Percentiles rank a stretch among this genome's conserved stretches.
Conservation (phyloP, 1,139 yeast species). For the Taphrina deformans region DNA sequence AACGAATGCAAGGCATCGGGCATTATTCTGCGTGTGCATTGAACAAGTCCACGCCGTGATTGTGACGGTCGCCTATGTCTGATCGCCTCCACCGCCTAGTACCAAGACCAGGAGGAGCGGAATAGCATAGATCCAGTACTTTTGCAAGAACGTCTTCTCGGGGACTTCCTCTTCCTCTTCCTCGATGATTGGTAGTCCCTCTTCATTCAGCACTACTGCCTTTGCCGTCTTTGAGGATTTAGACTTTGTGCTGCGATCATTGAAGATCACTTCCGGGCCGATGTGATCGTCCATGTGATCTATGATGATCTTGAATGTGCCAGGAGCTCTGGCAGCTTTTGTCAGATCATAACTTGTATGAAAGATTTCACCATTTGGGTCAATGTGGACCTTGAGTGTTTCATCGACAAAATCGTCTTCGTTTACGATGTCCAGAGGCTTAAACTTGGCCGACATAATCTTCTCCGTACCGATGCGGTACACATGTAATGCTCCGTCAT, state of each 20-base stretch:
- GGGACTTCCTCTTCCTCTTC: conserved; percentile 23
- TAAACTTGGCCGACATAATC: neutral
- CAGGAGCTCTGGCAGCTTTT: neutral
- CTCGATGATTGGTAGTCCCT: neutral
- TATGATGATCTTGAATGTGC: neutral
- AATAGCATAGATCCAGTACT: conserved; percentile 29
- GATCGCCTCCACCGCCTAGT: conserved; percentile 5
- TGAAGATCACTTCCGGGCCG: neutral
- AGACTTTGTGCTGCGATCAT: neutral
- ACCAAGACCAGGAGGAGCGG: conserved; percentile 17
- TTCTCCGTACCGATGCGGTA: conserved; percentile 19
- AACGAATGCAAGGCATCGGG: too few relatives aligned
- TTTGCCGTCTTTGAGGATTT: neutral
- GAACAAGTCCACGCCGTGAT: too few relatives aligned
- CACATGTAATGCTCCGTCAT: neutral
- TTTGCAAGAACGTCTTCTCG: conserved; percentile 23
- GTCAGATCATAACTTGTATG: neutral
- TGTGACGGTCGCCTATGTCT: too few relatives aligned
- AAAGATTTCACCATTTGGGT: conserved; percentile 10
- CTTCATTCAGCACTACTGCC: neutral
- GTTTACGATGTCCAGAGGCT: neutral
- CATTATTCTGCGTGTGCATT: too few relatives aligned
- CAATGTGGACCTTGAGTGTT: neutral
- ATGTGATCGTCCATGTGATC: neutral
- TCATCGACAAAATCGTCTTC: neutral